Evolutionary conservation across 495 filamentous ascomycete species (phyloP).

Genomic region (Daldinia concentrica): DNA sequence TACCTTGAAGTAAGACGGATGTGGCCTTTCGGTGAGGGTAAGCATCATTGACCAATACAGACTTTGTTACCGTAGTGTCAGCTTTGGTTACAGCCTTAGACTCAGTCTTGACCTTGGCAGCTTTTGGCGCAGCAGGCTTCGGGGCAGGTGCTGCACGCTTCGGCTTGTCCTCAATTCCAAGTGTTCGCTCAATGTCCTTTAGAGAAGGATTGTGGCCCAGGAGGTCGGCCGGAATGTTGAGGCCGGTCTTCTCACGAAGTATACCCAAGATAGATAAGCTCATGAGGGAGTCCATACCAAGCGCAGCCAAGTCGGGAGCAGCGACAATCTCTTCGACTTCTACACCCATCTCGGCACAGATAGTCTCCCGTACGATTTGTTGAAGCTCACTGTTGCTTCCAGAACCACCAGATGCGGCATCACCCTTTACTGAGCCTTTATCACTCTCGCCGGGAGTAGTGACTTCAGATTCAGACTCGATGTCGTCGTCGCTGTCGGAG

Average conservation of each 20-base stretch:
- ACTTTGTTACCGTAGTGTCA: conserved; percentile 49
- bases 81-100: conserved; percentile 47
- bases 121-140: conserved; percentile 35
- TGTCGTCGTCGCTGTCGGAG: conserved; percentile 55
- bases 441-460: conserved; percentile 60
- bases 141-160: conserved; percentile 47
- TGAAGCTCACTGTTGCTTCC: conserved; percentile 56
- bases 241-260: conserved; percentile 66
- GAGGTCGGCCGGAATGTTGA: conserved; percentile 59
- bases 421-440: conserved; percentile 53
- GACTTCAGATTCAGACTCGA: conserved; percentile 57
- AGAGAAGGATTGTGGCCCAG: conserved; percentile 58
- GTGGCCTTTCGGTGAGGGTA: conserved; percentile 73
- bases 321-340: conserved; percentile 68
- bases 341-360: conserved; percentile 75
- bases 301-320: conserved; percentile 58
- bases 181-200: conserved; percentile 56
- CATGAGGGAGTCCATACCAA: conserved; percentile 72
- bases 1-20: conserved; percentile 71
- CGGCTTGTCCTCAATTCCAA: conserved; percentile 54
- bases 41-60: conserved; percentile 62
- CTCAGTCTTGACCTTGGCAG: conserved; percentile 60
- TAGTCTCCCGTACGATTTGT: conserved; percentile 63
- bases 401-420: conserved; percentile 39
- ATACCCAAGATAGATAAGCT: conserved; percentile 63